These are phyloP conservation scores for Metschnikowia vanudenii DNA, from an alignment of 805 yeast genomes.

Conservation along the genomic window DNA sequence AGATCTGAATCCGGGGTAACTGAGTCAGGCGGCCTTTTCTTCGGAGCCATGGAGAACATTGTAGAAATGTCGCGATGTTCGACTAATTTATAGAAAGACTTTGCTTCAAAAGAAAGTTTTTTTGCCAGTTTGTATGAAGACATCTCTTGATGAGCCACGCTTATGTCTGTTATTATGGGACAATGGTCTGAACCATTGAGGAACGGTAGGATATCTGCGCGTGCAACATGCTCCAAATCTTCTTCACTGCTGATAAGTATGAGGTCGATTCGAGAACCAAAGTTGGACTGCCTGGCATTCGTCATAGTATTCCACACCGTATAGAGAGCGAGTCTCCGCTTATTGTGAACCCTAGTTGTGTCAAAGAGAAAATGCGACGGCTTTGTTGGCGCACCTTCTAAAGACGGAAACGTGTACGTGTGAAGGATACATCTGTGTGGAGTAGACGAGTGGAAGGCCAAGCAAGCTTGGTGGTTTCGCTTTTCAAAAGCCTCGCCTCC, in stretches of 20 bases:
- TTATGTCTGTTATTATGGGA: conserved; percentile 76
- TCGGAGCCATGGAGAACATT: conserved; percentile 23
- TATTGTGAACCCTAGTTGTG: conserved; percentile 55
- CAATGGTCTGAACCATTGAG: conserved; percentile 92
- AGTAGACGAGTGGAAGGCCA: conserved; percentile 35
- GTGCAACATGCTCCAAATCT: conserved; percentile 30
- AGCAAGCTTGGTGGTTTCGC: conserved; percentile 27
- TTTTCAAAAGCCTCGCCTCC: conserved; percentile 27
- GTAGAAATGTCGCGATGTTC: conserved; percentile 34
- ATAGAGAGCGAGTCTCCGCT: conserved; percentile 63
- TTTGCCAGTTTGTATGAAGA: background rate
- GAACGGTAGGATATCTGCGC: conserved; percentile 63
- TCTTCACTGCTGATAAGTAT: conserved; percentile 49
- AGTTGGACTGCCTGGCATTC: conserved; percentile 75
- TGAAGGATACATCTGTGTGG: conserved; percentile 32
- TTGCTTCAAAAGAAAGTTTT: conserved; percentile 24
- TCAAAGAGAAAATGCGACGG: conserved; percentile 47
- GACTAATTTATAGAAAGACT: conserved; percentile 19
- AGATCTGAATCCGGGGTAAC: conserved; percentile 5
- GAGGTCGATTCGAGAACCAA: conserved; percentile 85
- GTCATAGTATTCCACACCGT: conserved; percentile 90
- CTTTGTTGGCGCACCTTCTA: conserved; percentile 10
- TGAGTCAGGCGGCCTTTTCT: conserved; percentile 8
- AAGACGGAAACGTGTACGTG: conserved; percentile 24
- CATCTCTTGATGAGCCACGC: conserved; percentile 16